Percentiles rank a stretch among this genome's conserved stretches.
phyloP scores from a whole-genome alignment of 2,329 filamentous ascomycete genomes.

The Fonsecaea nubica region DNA sequence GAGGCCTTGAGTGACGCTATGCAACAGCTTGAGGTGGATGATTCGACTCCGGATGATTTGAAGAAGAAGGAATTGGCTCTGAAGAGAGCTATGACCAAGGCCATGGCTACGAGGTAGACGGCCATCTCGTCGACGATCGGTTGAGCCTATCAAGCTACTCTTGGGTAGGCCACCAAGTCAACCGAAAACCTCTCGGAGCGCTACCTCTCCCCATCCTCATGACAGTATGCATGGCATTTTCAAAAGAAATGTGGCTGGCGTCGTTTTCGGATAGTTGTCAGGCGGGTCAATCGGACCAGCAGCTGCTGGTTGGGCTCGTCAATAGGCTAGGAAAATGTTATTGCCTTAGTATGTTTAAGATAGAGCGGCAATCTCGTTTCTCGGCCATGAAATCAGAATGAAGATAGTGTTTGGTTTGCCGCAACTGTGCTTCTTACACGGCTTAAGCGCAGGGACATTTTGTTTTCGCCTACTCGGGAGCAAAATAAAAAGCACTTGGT shows the following conservation, averaged over 20 bases:
- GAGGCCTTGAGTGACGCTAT: slow-evolving; percentile 95
- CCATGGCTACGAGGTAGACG: slow-evolving; percentile 85
- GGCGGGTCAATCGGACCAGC: slow-evolving; percentile 5
- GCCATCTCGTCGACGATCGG: background rate
- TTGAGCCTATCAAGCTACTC: background rate
- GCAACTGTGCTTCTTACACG: background rate
- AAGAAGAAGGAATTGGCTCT: slow-evolving; percentile 99
- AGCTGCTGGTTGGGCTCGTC: background rate
- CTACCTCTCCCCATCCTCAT: slow-evolving; percentile 23
- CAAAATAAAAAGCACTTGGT: no score
- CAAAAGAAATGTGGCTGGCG: slow-evolving; percentile 23
- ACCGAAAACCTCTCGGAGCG: background rate
- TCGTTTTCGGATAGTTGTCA: slow-evolving; percentile 28
- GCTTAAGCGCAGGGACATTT: background rate
- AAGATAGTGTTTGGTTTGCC: slow-evolving; percentile 1
- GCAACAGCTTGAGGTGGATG: slow-evolving; percentile 95
- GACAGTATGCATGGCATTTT: slow-evolving; percentile 25
- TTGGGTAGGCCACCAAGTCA: background rate
- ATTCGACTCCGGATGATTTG: slow-evolving; percentile 87
- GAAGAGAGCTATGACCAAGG: slow-evolving; percentile 98
- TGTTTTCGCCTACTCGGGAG: background rate
- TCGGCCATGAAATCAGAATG: slow-evolving; percentile 6
- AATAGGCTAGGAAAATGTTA: slow-evolving; percentile 15
- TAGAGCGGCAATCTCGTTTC: slow-evolving; percentile 27
- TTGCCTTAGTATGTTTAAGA: slow-evolving; percentile 22